A percentile compares a stretch with the other conserved stretches of the same genome.
Conservation (phyloP, 495 filamentous ascomycete genomes). For the Penicillium cosmopolitanum region DNA sequence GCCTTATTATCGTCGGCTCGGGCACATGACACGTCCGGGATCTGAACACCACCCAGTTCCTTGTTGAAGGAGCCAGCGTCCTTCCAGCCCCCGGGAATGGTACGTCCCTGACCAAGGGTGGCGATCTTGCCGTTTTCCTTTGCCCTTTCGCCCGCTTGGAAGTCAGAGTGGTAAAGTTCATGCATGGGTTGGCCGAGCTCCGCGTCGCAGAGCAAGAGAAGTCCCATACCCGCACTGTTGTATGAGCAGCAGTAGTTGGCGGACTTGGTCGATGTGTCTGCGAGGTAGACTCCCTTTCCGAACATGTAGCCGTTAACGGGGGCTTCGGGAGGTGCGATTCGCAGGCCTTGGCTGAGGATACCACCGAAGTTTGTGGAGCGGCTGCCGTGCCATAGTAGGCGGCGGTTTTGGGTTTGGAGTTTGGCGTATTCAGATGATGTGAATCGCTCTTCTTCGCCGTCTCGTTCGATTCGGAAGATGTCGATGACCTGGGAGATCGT, state of each 20-base stretch:
- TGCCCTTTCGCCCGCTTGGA: conserved; percentile 64
- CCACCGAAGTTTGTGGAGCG: conserved; percentile 80
- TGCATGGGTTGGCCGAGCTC: conserved; percentile 76
- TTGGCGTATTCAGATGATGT: conserved; percentile 53
- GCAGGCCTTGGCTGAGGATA: conserved; percentile 81
- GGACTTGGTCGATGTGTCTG: conserved; percentile 79
- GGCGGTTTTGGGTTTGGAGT: conserved; percentile 56
- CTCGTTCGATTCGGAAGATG: conserved; percentile 81
- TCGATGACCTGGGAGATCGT: conserved; percentile 54
- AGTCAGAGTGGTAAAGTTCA: conserved; percentile 54
- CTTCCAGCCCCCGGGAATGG: conserved; percentile 70
- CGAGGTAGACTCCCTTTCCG: conserved; percentile 88
- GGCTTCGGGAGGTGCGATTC: conserved; percentile 84
- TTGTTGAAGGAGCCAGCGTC: conserved; percentile 69
- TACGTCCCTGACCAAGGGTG: conserved; percentile 67
- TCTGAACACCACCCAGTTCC: conserved; percentile 63
- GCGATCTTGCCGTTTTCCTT: conserved; percentile 61
- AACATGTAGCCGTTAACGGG: conserved; percentile 81
- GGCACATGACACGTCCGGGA: conserved; percentile 45
- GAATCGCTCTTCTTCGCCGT: conserved; percentile 74
- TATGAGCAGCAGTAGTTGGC: conserved; percentile 72
- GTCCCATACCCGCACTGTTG: conserved; percentile 59
- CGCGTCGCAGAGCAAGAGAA: conserved; percentile 76
- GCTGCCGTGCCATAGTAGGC: conserved; percentile 82
- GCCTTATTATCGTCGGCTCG: background rate